These are phyloP conservation scores for Russula ochroleuca DNA, from an alignment of 768 basidiomycete species.

Conservation along the genomic window DNA sequence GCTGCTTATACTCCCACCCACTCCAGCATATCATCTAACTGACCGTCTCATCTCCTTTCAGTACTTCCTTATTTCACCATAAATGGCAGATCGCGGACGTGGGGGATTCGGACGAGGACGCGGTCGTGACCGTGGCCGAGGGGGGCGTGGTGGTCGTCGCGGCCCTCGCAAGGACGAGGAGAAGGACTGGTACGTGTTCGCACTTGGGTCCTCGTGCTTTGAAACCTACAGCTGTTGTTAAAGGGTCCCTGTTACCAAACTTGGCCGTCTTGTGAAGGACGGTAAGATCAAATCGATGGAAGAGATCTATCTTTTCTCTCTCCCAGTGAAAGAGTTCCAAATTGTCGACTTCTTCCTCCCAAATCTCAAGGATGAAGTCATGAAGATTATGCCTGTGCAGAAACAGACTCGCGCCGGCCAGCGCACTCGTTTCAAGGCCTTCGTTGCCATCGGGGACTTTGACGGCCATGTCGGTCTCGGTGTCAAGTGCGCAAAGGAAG, in stretches of 20 bases:
- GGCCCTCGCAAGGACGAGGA: slow-evolving; percentile 99
- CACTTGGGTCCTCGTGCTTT: slow-evolving; percentile 6
- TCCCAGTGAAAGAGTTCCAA: slow-evolving; percentile 99
- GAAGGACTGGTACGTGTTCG: slow-evolving; percentile 85
- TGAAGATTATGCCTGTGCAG: slow-evolving; percentile 99
- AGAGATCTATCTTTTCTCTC: slow-evolving; percentile 99
- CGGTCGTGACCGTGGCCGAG: slow-evolving; percentile 55
- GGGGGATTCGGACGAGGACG: slow-evolving; percentile 89
- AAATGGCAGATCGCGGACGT: slow-evolving; percentile 90
- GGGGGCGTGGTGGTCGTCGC: slow-evolving; percentile 76
- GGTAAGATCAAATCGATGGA: slow-evolving; percentile 99
- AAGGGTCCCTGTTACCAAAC: slow-evolving; percentile 98
- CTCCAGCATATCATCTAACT: background rate
- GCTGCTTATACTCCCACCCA: background rate
- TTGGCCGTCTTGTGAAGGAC: slow-evolving; percentile 98
- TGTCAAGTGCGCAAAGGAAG: slow-evolving; percentile 99
- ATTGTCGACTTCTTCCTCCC: slow-evolving; percentile 99
- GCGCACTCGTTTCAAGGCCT: slow-evolving; percentile 99
- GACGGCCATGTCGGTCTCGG: slow-evolving; percentile 99
- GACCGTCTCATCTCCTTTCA: slow-evolving; percentile 26
- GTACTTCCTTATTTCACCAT: slow-evolving; percentile 30
- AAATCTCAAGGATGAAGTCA: slow-evolving; percentile 98
- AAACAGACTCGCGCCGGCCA: slow-evolving; percentile 99
- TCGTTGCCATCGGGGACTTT: slow-evolving; percentile 98
- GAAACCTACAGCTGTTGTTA: slow-evolving; percentile 12